phyloP scores from a whole-genome alignment of 2,329 filamentous ascomycete species.

The Paraconiothyrium sp. region DNA sequence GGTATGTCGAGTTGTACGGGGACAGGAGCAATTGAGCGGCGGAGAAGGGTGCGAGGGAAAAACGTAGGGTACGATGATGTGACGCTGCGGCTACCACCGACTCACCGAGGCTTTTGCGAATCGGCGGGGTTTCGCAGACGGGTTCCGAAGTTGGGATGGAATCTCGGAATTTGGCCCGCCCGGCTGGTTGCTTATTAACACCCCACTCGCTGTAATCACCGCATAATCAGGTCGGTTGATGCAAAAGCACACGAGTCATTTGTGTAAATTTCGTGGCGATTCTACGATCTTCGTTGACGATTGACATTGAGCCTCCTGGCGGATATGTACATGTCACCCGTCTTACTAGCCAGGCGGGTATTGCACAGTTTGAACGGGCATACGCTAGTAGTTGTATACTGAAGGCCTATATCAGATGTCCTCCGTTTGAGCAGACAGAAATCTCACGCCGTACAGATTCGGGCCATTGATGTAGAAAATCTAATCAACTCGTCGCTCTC shows the following conservation, averaged over 20 bases:
- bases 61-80: conserved; percentile 14
- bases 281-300: background rate
- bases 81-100: conserved; percentile 25
- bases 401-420: background rate
- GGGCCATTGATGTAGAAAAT: background rate
- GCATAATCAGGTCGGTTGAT: conserved; percentile 17
- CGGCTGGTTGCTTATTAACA: conserved; percentile 20
- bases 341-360: no score
- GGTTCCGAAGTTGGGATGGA: conserved; percentile 25
- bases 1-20: background rate
- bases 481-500: conserved; percentile 55
- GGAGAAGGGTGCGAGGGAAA: conserved; percentile 5
- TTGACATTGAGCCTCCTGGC: no score
- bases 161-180: conserved; percentile 29
- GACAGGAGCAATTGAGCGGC: conserved; percentile 3
- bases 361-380: no score
- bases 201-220: background rate
- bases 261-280: background rate
- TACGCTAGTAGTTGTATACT: no score
- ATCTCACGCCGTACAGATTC: background rate
- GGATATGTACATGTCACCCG: no score
- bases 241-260: conserved; percentile 21
- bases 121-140: conserved; percentile 18
- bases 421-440: background rate
- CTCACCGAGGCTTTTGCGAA: conserved; percentile 27